Base-by-base conservation (phyloP, 768 basidiomycete genomes). In the Boletus sp. region DNA sequence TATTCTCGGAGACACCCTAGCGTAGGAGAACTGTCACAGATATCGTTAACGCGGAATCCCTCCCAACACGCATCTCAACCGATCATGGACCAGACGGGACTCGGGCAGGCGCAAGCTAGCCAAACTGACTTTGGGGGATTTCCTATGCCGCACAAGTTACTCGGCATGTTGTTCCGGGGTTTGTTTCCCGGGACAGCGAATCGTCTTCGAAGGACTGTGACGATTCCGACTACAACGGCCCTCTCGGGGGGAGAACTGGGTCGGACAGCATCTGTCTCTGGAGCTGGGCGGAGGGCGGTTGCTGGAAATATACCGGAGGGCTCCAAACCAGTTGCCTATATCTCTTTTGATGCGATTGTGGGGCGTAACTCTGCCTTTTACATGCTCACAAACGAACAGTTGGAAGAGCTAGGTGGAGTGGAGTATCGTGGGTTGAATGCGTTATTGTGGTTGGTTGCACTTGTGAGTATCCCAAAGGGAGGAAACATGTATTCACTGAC, bases 341-440 rank as follows among this genome's bases (percentile, higher is more conserved):
- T 98, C 54, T 80, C 85, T 1, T 98, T 97, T 65, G 83, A 91
- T 42, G 89, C 92, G 0, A 67, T 81, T 3, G 90, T 94, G n/a
- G 90, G 92, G 0, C 79, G 85, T 33, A 96, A 95, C 66, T 92
- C 88, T 4, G 73, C 74, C 3, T 91, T 91, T 59, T 78, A 80
- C 35, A 74, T 70, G 59, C 72, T 96, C 50, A 90, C 85, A 0
- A 77, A 81, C 19, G 91, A 93, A 44, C 89, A 98, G 64, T 74
- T 90, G 61, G 93, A 96, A 60, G 93, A 97, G 68, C 74, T 98
- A 5, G 94, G 94, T 5, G 95, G 96, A 19, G 88, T 97, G 7
- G 96, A 99, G 68, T 98, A 90, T 65, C 80, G 93, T 10, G 90
- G 88, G 13, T 72, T 97, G 58, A 86, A 85, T 41, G 82, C 87